Conservation (phyloP, 129 eudicot genomes). For the Artemisia argyi region DNA sequence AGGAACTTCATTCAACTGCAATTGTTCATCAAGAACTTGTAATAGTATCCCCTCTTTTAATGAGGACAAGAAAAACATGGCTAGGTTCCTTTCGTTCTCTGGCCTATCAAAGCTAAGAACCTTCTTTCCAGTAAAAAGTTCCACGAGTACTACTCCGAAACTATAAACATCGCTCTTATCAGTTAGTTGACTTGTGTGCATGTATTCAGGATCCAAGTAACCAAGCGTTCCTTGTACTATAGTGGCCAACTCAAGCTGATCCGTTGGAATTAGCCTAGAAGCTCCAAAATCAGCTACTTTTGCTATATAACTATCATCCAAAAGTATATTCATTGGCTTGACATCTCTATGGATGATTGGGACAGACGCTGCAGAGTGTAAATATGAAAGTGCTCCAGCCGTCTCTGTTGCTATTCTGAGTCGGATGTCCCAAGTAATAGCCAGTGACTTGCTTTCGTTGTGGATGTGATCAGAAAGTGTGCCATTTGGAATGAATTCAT, state of each 20-base stretch:
- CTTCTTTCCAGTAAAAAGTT: conserved; percentile 36
- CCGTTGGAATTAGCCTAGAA: conserved; percentile 42
- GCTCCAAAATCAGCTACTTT: conserved; percentile 60
- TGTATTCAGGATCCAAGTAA: conserved; percentile 48
- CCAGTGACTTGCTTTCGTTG: conserved; percentile 12
- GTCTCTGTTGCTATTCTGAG: conserved; percentile 38
- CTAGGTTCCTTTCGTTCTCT: conserved; percentile 34
- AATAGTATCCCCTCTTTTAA: conserved; percentile 26
- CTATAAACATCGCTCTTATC: conserved; percentile 53
- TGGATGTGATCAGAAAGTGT: conserved; percentile 44
- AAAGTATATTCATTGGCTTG: conserved; percentile 47
- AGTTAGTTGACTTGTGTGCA: conserved; percentile 40
- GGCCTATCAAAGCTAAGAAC: conserved; percentile 37
- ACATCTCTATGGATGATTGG: conserved; percentile 52
- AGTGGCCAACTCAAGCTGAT: conserved; percentile 36
- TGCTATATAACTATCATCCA: conserved; percentile 38
- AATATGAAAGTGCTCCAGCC: conserved; percentile 43
- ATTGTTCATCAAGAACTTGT: conserved; percentile 25
- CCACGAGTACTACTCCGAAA: conserved; percentile 45
- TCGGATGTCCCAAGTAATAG: conserved; percentile 30
- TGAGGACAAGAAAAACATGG: conserved; percentile 24
- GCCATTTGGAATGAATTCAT: conserved; percentile 44
- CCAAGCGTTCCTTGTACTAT: conserved; percentile 51
- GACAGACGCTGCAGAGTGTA: conserved; percentile 42
- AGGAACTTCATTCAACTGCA: conserved; percentile 18